A percentile compares a stretch with the other conserved stretches of the same genome.
These are phyloP conservation scores for Chimonanthus salicifolius DNA, from an alignment of 164 flowering plant species.

Conservation along the genomic window DNA sequence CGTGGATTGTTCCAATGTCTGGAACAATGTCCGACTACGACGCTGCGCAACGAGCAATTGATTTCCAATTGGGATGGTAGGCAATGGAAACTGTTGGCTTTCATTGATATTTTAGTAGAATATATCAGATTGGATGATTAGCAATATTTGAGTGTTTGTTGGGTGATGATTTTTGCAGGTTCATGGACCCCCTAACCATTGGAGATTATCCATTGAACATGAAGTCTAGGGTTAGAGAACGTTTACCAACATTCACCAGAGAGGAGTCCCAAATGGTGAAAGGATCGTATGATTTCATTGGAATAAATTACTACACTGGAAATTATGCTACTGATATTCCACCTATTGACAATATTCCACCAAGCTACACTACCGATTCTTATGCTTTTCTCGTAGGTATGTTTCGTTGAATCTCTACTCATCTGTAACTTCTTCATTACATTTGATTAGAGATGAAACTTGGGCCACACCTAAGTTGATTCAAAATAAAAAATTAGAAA, in stretches of 20 bases:
- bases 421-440: too few relatives aligned
- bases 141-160: too few relatives aligned
- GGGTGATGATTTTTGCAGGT: slow-evolving; percentile 3
- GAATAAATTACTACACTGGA: slow-evolving; percentile 2
- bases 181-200: slow-evolving; percentile 3
- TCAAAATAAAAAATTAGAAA: too few relatives aligned
- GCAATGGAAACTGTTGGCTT: background rate
- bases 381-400: background rate
- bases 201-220: slow-evolving; percentile 10
- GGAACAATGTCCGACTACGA: slow-evolving; percentile 30
- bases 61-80: slow-evolving; percentile 52
- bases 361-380: background rate
- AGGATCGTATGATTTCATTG: slow-evolving; percentile 14
- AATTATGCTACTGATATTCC: background rate
- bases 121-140: background rate
- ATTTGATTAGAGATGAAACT: too few relatives aligned
- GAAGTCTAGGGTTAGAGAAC: background rate
- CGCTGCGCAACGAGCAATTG: slow-evolving; percentile 51
- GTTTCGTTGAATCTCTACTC: too few relatives aligned
- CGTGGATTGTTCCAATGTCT: slow-evolving; percentile 33
- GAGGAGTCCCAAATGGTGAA: slow-evolving; percentile 6
- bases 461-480: too few relatives aligned
- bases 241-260: slow-evolving; percentile 8
- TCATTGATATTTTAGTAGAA: too few relatives aligned
- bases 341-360: background rate